Evolutionary conservation across 805 yeast genomes (phyloP).

Genomic region (Candida gorgasii): DNA sequence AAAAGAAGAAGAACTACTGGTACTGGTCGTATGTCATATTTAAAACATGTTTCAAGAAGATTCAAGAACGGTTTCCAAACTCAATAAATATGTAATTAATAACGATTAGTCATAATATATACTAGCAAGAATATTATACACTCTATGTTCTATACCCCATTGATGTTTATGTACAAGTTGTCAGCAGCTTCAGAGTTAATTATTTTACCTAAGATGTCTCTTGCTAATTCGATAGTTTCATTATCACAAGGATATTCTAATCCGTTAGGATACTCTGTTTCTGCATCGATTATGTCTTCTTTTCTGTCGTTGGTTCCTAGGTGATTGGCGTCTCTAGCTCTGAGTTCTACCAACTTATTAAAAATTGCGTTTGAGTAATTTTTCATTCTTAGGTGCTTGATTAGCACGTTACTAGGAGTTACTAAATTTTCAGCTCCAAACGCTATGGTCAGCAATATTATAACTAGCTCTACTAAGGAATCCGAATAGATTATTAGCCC

Average conservation of each 20-base stretch:
- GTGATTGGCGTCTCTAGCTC: conserved; percentile 42
- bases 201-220: conserved; percentile 66
- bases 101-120: conserved; percentile 4
- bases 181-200: conserved; percentile 81
- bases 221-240: conserved; percentile 65
- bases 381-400: conserved; percentile 35
- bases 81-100: conserved; percentile 17
- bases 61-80: conserved; percentile 98
- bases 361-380: conserved; percentile 35
- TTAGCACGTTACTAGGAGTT: conserved; percentile 35
- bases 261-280: conserved; percentile 54
- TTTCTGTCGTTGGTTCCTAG: conserved; percentile 15
- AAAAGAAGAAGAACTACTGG: conserved; percentile 99
- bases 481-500: conserved; percentile 40
- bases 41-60: conserved; percentile 95
- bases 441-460: conserved; percentile 53
- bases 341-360: conserved; percentile 45
- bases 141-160: conserved; percentile 20
- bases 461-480: conserved; percentile 47
- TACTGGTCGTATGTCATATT: conserved; percentile 98
- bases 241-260: conserved; percentile 62
- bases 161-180: conserved; percentile 67
- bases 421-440: conserved; percentile 44
- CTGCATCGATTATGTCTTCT: conserved; percentile 25
- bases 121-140: conserved; percentile 12